Evolutionary conservation across 306 rosid species (phyloP).

Genomic region (Cucumis hystrix): DNA sequence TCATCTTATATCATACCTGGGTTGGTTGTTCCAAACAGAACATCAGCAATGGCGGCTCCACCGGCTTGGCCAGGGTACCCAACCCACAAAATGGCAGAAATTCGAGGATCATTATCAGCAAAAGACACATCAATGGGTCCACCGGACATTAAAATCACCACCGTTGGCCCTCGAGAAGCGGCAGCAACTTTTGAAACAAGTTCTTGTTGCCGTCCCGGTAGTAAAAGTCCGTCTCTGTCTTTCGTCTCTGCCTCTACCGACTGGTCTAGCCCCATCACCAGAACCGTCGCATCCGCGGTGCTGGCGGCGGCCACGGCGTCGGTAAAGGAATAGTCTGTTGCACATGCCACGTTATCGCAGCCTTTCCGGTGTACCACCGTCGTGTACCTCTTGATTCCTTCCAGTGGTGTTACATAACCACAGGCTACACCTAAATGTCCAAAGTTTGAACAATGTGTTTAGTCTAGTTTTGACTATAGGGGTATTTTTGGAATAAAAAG

Average conservation of each 20-base stretch:
- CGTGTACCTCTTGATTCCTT: constrained; percentile 57
- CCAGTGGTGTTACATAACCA: constrained; percentile 54
- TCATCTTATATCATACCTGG: constrained; percentile 24
- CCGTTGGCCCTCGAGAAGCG: constrained; percentile 59
- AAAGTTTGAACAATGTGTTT: too few relatives aligned
- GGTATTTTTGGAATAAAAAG: too few relatives aligned
- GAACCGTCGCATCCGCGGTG: constrained; percentile 49
- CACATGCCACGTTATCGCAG: constrained; percentile 46
- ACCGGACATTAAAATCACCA: constrained; percentile 74
- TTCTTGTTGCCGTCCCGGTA: constrained; percentile 76
- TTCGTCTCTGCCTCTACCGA: constrained; percentile 65
- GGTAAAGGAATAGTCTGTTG: constrained; percentile 25
- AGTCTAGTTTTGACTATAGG: too few relatives aligned
- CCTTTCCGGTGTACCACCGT: constrained; percentile 37
- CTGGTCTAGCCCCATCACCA: constrained; percentile 82
- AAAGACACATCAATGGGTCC: constrained; percentile 70
- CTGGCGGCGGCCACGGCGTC: constrained; percentile 49
- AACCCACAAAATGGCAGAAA: constrained; percentile 56
- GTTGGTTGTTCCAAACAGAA: constrained; percentile 43
- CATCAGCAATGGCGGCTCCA: constrained; percentile 74
- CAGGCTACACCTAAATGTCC: constrained; percentile 53
- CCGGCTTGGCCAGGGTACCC: constrained; percentile 95
- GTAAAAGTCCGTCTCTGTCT: constrained; percentile 42
- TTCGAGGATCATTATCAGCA: constrained; percentile 38
- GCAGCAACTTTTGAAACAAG: constrained; percentile 59